Conservation (phyloP, 192 early-diverging fungal species). For the Coemansia sp. region DNA sequence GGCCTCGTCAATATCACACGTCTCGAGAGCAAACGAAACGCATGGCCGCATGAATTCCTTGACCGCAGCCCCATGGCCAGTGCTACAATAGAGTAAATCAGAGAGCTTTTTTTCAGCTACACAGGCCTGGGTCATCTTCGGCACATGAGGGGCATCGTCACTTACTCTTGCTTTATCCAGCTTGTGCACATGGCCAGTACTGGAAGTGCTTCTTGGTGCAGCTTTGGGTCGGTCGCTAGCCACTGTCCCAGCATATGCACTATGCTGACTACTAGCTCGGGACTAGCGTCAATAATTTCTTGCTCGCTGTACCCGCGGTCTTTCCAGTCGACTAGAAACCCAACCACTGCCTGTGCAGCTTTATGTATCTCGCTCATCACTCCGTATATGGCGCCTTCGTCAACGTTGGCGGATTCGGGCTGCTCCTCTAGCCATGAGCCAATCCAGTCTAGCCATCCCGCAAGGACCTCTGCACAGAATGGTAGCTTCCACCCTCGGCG, state of each 20-base stretch:
- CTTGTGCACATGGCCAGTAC: conserved; percentile 36
- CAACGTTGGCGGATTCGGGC: background rate
- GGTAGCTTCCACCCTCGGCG: conserved; percentile 44
- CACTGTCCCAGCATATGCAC: conserved; percentile 32
- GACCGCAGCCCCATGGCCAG: conserved; percentile 9
- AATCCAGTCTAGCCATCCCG: conserved; percentile 45
- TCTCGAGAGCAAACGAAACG: conserved; percentile 45
- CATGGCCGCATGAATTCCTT: conserved; percentile 35
- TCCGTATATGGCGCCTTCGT: conserved; percentile 23
- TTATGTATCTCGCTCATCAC: conserved; percentile 36
- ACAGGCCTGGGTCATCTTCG: background rate
- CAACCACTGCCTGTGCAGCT: conserved; percentile 19
- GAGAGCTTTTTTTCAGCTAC: background rate
- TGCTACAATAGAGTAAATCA: conserved; percentile 1
- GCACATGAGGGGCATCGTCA: background rate
- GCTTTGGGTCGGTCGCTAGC: conserved; percentile 47
- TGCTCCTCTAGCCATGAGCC: conserved; percentile 37
- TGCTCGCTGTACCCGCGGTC: conserved; percentile 21
- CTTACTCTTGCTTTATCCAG: conserved; percentile 30
- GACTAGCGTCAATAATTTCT: conserved; percentile 16
- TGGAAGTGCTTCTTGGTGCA: conserved; percentile 32
- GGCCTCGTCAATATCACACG: conserved; percentile 36
- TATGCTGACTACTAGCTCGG: conserved; percentile 21
- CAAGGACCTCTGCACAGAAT: conserved; percentile 34
- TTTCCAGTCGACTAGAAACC: conserved; percentile 35